Percentiles rank a stretch among this genome's conserved stretches.
These are phyloP conservation scores for Dothidotthia symphoricarpi DNA, from an alignment of 2,329 filamentous ascomycete genomes.

Conservation along the genomic window DNA sequence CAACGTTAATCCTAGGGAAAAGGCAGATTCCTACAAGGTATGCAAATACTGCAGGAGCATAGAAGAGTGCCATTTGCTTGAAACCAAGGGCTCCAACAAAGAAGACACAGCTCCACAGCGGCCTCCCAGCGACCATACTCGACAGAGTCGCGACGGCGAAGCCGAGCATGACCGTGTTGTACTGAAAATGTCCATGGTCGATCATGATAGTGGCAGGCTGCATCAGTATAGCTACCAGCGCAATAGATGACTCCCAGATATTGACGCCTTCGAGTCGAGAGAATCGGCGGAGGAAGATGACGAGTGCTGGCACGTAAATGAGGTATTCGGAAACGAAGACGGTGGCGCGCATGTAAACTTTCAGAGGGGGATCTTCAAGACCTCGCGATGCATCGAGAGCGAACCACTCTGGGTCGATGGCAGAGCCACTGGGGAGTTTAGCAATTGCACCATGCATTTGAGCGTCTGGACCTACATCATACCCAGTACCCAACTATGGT, in stretches of 20 bases:
- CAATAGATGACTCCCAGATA: slow-evolving; percentile 78
- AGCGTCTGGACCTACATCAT: slow-evolving; percentile 58
- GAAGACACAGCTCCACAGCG: slow-evolving; percentile 86
- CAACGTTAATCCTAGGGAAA: slow-evolving; percentile 66
- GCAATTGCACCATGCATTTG: slow-evolving; percentile 1
- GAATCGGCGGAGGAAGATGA: slow-evolving; percentile 82
- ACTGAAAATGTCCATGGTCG: slow-evolving; percentile 95
- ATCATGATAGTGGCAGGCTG: slow-evolving; percentile 88
- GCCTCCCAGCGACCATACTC: slow-evolving; percentile 79
- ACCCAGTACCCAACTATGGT: slow-evolving; percentile 95
- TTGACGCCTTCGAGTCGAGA: slow-evolving; percentile 73
- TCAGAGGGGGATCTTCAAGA: slow-evolving; percentile 72
- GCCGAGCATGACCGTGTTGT: slow-evolving; percentile 98
- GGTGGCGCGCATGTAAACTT: slow-evolving; percentile 93
- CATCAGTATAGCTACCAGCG: slow-evolving; percentile 85
- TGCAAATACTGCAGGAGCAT: slow-evolving; percentile 87
- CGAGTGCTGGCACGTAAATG: slow-evolving; percentile 78
- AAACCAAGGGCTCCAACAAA: slow-evolving; percentile 94
- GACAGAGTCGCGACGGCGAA: slow-evolving; percentile 83
- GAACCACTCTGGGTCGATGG: slow-evolving; percentile 85
- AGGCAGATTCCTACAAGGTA: slow-evolving; percentile 85
- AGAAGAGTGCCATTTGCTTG: slow-evolving; percentile 99
- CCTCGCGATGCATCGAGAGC: slow-evolving; percentile 79
- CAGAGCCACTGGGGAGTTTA: slow-evolving; percentile 56
- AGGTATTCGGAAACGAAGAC: slow-evolving; percentile 90